Conservation (phyloP, 257 asterid species). For the Anisodus tanguticus region DNA sequence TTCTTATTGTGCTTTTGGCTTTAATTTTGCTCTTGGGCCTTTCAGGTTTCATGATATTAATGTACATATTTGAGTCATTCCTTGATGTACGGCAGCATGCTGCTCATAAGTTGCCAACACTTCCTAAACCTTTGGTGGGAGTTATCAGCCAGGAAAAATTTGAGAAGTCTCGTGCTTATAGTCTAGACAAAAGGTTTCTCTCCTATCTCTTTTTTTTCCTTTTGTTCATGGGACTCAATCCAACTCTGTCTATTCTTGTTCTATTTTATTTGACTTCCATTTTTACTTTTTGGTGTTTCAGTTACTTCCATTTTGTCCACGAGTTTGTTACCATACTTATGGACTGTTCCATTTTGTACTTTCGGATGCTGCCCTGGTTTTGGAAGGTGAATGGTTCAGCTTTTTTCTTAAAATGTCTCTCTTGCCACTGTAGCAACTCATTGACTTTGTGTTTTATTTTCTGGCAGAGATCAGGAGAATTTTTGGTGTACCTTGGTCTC, state of each 20-base stretch:
- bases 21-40: constrained; percentile 11
- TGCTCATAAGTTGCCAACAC: constrained; percentile 83
- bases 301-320: constrained; percentile 85
- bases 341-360: constrained; percentile 84
- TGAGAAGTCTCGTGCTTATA: constrained; percentile 91
- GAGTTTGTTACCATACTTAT: constrained; percentile 77
- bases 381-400: constrained; percentile 74
- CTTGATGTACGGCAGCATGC: constrained; percentile 90
- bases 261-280: not conserved
- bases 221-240: not conserved
- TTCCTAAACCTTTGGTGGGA: constrained; percentile 84
- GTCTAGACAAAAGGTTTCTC: constrained; percentile 88
- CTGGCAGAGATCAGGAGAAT: constrained; percentile 77
- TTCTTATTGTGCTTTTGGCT: not conserved
- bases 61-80: constrained; percentile 80
- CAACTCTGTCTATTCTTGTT: not conserved
- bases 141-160: constrained; percentile 92
- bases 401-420: constrained; percentile 29
- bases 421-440: constrained; percentile 17
- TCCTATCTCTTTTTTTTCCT: constrained; percentile 24
- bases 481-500: constrained; percentile 64
- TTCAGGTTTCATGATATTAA: constrained; percentile 88
- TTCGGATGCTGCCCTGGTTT: constrained; percentile 88
- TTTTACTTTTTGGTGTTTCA: constrained; percentile 42
- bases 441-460: not conserved